Conservation (phyloP, 2,329 filamentous ascomycete species). For the Arthrobotrys pseudoclavata region DNA sequence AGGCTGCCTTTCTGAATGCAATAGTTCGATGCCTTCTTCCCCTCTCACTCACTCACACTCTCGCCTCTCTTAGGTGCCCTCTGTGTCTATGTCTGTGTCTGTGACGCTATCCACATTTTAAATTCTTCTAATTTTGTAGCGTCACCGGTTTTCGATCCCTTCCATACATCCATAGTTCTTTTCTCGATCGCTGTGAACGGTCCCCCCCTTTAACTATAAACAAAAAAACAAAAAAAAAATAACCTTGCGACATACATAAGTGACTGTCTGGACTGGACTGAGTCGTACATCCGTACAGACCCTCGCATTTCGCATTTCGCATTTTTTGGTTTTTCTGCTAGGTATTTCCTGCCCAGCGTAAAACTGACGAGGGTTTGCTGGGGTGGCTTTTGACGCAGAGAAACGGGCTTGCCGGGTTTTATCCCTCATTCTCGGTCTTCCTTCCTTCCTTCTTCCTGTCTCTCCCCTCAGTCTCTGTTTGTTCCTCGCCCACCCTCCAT, state of each 20-base stretch:
- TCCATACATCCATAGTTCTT: background rate
- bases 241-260: background rate
- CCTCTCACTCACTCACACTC: background rate
- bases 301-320: conserved; percentile 15
- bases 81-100: background rate
- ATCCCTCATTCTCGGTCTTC: background rate
- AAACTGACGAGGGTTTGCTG: background rate
- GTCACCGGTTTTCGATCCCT: background rate
- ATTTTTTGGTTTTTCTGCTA: background rate
- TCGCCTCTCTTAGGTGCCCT: background rate
- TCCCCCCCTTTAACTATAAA: background rate
- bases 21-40: background rate
- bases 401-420: conserved; percentile 9
- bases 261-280: background rate
- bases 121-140: background rate
- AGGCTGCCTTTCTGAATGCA: conserved; percentile 3
- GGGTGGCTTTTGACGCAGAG: conserved; percentile 1
- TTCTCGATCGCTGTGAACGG: background rate
- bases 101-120: conserved; percentile 8
- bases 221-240: background rate
- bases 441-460: background rate
- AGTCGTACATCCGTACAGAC: background rate
- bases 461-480: background rate
- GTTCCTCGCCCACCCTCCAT: no score
- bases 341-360: background rate